Base-by-base conservation (phyloP, 768 basidiomycete genomes). In the Russula abietina region DNA sequence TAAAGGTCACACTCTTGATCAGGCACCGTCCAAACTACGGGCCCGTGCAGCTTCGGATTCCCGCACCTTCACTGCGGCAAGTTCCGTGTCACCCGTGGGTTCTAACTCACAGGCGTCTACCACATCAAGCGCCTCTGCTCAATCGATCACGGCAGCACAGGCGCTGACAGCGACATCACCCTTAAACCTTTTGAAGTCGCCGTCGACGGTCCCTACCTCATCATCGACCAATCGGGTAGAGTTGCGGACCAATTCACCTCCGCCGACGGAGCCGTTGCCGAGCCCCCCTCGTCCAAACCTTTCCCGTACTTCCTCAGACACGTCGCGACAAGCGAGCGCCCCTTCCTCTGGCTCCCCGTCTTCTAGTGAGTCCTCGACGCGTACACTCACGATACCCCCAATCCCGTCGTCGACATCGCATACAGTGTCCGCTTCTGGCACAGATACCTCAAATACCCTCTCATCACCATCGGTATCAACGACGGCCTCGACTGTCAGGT, bases 31-130 rank as follows among this genome's bases (percentile, higher is more conserved):
- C 38, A 59, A 57, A 53, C 19, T 45, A 30, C 63, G 65, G 30
- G 65, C 65, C 5, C 65, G 65, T 32, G 57, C 65, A 24, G 57
- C 65, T 12, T 66, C 65, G 12, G 65, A 66, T 41, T 66, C 65
- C n/a, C 65, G 65, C 28, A 60, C 54, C 4, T 55, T 59, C n/a
- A 51, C 49, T 22, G 14, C 45, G 49, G 48, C 39, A 0, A 53
- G 54, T 30, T 41, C 52, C 43, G 57, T 14, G 3, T 60, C 63
- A 56, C 8, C 50, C 5, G 55, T 43, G 26, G 45, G 38, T 59
- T 50, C 64, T 12, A 65, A 36, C 49, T 30, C 48, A 39, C 19
- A 43, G 38, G 62, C 58, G 33, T 46, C 65, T 32, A 51, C 53
- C 22, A 19, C 45, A 22, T 11, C 10, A 14, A 32, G 61, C 45